Evolutionary conservation across 1,284 basidiomycete species (phyloP).

Genomic region (Apiotrichum mycotoxinovorans): DNA sequence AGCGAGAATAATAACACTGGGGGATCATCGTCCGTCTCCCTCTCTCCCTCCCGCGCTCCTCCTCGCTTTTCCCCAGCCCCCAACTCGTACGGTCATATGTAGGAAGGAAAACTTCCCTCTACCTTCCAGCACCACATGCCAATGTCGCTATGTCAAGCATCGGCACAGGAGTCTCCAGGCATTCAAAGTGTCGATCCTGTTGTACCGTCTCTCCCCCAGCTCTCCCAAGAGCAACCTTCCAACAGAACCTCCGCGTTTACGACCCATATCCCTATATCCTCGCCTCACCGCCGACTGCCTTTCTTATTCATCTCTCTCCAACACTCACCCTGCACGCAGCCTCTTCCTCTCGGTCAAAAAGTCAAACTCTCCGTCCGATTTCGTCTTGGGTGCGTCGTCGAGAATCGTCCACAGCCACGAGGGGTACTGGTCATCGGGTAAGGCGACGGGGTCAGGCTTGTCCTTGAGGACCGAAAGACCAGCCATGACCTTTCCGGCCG

Average conservation of each 20-base stretch:
- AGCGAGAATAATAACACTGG: neutral
- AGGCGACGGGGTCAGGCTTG: slow-evolving; percentile 72
- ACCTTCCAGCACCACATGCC: too few species aligned
- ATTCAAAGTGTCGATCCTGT: too few species aligned
- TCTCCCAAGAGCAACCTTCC: too few species aligned
- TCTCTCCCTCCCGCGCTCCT: too few species aligned
- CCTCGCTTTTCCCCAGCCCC: too few species aligned
- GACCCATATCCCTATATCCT: neutral
- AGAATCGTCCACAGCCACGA: slow-evolving; percentile 82
- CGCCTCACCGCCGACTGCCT: neutral
- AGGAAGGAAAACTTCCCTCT: too few species aligned
- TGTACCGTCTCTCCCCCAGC: too few species aligned
- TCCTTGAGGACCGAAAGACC: slow-evolving; percentile 81
- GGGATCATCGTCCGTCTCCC: neutral
- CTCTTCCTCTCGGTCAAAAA: slow-evolving; percentile 40
- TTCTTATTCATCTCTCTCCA: too few species aligned
- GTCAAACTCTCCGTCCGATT: slow-evolving; percentile 31
- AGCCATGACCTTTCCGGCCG: slow-evolving; percentile 65
- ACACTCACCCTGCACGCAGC: slow-evolving; percentile 43
- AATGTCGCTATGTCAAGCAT: too few species aligned
- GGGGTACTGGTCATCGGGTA: slow-evolving; percentile 80
- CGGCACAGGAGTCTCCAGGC: too few species aligned
- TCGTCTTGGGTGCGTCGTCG: slow-evolving; percentile 23
- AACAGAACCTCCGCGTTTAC: neutral
- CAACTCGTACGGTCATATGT: too few species aligned